Evolutionary conservation across 2,329 filamentous ascomycete genomes (phyloP).

Genomic region (Cryphonectria nitschkei): DNA sequence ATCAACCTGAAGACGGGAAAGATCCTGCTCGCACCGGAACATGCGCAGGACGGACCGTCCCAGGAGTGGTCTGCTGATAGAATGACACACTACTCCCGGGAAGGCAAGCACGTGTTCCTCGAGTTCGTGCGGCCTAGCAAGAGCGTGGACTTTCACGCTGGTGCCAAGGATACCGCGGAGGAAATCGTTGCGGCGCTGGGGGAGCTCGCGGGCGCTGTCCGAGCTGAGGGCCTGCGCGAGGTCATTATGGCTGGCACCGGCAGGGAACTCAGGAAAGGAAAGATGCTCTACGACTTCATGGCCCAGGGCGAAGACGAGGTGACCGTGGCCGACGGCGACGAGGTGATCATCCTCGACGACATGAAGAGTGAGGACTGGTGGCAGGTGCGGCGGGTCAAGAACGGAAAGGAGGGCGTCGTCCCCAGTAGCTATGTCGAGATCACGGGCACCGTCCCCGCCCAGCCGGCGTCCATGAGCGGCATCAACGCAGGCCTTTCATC

Average conservation of each 20-base stretch:
- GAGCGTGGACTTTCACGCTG: constrained; percentile 95
- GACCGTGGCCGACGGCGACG: constrained; percentile 85
- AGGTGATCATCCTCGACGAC: constrained; percentile 89
- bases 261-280: constrained; percentile 70
- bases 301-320: constrained; percentile 97
- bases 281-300: constrained; percentile 93
- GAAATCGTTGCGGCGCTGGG: constrained; percentile 89
- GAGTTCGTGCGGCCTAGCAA: constrained; percentile 91
- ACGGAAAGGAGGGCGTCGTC: constrained; percentile 92
- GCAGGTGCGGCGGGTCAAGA: constrained; percentile 89
- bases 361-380: constrained; percentile 97
- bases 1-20: constrained; percentile 86
- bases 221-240: constrained; percentile 82
- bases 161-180: constrained; percentile 92
- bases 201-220: constrained; percentile 83
- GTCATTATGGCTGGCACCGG: constrained; percentile 81
- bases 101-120: constrained; percentile 97
- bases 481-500: constrained; percentile 60
- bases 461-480: constrained; percentile 52
- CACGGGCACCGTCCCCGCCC: constrained; percentile 65
- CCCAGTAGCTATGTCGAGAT: constrained; percentile 96
- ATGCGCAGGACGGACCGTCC: constrained; percentile 77
- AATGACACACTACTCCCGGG: constrained; percentile 96
- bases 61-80: constrained; percentile 95
- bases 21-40: constrained; percentile 90